Percentiles rank a stretch among this genome's conserved stretches.
phyloP scores from a whole-genome alignment of 164 flowering plant genomes.

The Houttuynia cordata region DNA sequence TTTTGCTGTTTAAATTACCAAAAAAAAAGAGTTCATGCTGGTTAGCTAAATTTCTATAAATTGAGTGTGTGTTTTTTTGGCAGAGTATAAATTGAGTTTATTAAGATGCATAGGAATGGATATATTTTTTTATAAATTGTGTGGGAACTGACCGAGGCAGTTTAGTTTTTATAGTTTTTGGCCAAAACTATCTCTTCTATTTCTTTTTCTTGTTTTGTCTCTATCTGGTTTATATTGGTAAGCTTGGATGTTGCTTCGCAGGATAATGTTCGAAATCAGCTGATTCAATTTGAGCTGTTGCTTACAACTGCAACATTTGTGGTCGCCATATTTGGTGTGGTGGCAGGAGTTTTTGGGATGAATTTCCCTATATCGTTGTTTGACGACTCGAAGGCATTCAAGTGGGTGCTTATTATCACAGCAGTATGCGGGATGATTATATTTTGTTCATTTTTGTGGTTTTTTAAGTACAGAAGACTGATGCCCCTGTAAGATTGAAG shows the following conservation, averaged over 20 bases:
- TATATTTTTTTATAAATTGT: no score
- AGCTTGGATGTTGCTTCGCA: conserved; percentile 14
- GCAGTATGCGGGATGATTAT: conserved; percentile 44
- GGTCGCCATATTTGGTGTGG: conserved; percentile 90
- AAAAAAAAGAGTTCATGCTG: no score
- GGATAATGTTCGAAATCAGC: conserved; percentile 95
- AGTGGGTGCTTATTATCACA: conserved; percentile 75
- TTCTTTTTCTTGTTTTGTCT: no score
- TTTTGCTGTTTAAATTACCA: no score
- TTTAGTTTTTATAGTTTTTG: no score
- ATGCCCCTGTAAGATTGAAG: conserved; percentile 52
- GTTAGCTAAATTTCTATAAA: no score
- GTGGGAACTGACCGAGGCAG: no score
- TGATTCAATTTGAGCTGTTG: conserved; percentile 86
- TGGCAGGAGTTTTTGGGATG: conserved; percentile 95
- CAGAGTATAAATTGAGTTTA: no score
- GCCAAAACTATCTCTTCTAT: no score
- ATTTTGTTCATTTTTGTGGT: conserved; percentile 63
- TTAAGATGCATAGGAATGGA: no score
- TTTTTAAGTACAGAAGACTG: conserved; percentile 66
- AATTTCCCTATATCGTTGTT: conserved; percentile 60
- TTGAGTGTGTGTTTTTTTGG: no score
- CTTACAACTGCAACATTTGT: conserved; percentile 94
- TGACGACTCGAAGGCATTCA: conserved; percentile 45
- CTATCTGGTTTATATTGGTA: no score